Evolutionary conservation across 1,284 basidiomycete genomes (phyloP), one percentile per base, ranked within the genome.

Genomic region (Neonothopanus nambi): DNA sequence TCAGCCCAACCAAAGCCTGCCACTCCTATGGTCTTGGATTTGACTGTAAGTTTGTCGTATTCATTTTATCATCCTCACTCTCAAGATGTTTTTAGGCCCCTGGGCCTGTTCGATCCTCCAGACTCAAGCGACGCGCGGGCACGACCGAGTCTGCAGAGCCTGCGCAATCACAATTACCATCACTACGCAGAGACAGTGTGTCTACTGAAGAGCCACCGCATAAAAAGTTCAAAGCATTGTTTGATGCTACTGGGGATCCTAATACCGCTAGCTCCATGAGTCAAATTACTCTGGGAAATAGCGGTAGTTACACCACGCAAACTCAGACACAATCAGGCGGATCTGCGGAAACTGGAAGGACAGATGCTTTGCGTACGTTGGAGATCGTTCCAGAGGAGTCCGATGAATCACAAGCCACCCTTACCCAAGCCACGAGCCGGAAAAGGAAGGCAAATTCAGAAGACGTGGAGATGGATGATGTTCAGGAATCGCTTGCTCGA

Each of bases 201-300:
- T 60, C 55, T 21, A 61, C 48, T 1, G 68, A 70, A 52, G 79
- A 85, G 59, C 82, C 46, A 13, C 36, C 40, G 2, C 66, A 82
- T 20, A 88, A 89, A 63, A 86, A 81, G 63, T 88, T 84, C 69
- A 86, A 82, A 61, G 80, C 80, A 0, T 72, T 90, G 3, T 90
- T 87, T 57, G 87, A 90, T 12, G 79, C 79, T 21, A 87, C 74
- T 15, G 30, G 41, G 48, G 74, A 86, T 61, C 84, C 82, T 12
- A 75, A 77, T 53, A 73, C 69, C 37, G 62, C 57, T 18, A 67
- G 42, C 18, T 15, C 26, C 30, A 18, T 63, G 57, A 9, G 67
- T 61, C 18, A 65, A 61, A 12, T 54, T 69, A 48, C 47, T 56
- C 17, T 59, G 64, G 26, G 58, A 59, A 42, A 64, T 63, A 26